phyloP scores from a whole-genome alignment of 179 eudicot genomes.

The Carnegiea gigantea region DNA sequence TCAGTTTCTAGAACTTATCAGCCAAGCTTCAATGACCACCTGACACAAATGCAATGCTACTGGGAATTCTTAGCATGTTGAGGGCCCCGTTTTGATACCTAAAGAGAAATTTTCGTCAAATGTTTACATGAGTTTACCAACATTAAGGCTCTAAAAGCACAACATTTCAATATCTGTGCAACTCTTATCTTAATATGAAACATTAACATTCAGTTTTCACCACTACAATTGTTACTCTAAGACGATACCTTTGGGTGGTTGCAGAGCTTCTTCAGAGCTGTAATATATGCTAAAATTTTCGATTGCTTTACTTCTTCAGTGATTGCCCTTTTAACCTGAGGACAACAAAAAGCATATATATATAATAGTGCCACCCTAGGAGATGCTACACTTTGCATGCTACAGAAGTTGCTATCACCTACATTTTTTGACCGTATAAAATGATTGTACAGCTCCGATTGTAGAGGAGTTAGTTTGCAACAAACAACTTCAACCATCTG shows the following conservation, averaged over 20 bases:
- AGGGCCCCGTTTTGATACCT: too few relatives aligned
- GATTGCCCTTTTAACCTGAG: constrained; percentile 78
- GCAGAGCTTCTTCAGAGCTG: constrained; percentile 98
- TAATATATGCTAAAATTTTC: constrained; percentile 87
- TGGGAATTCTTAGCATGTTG: too few relatives aligned
- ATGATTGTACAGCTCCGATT: constrained; percentile 72
- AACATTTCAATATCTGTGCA: background rate
- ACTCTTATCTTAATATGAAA: constrained; percentile 7
- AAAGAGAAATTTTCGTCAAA: too few relatives aligned
- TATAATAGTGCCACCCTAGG: background rate
- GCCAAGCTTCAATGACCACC: too few relatives aligned
- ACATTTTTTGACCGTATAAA: constrained; percentile 96
- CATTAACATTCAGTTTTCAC: background rate
- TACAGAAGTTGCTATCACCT: constrained; percentile 20
- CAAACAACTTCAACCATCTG: constrained; percentile 99
- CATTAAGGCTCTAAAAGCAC: too few relatives aligned
- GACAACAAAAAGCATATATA: background rate
- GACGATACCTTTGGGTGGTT: constrained; percentile 93
- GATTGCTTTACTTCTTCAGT: constrained; percentile 73
- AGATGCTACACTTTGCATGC: background rate
- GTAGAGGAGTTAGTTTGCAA: constrained; percentile 92
- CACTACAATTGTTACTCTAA: background rate
- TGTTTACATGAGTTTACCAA: too few relatives aligned
- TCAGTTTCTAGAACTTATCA: too few relatives aligned
- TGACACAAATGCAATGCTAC: too few relatives aligned